phyloP scores from a whole-genome alignment of 2,329 filamentous ascomycete species.

The Metarhizium robertsii region DNA sequence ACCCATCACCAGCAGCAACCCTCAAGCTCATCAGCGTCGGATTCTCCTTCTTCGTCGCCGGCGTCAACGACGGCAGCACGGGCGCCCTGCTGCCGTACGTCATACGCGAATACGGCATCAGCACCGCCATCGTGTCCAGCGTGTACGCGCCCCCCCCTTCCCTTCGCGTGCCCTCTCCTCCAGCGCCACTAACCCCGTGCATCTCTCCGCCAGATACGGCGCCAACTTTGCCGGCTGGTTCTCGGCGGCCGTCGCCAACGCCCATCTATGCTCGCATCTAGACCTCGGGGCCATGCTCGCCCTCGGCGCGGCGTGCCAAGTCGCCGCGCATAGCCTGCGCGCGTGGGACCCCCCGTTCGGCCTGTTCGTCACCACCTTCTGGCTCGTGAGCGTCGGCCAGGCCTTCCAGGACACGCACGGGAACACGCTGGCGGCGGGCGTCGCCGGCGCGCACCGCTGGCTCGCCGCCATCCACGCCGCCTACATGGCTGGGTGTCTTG shows the following conservation, averaged over 20 bases:
- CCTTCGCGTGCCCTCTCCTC: background rate
- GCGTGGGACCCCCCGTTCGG: conserved; percentile 46
- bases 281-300: conserved; percentile 47
- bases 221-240: conserved; percentile 53
- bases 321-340: conserved; percentile 43
- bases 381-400: conserved; percentile 48
- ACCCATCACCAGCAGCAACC: conserved; percentile 9
- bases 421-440: background rate
- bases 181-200: background rate
- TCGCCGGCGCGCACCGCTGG: conserved; percentile 44
- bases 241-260: conserved; percentile 46
- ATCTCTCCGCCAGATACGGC: conserved; percentile 35
- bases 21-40: conserved; percentile 45
- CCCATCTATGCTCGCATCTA: conserved; percentile 40
- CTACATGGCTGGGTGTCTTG: conserved; percentile 47
- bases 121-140: conserved; percentile 39
- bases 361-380: conserved; percentile 48
- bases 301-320: conserved; percentile 46
- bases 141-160: conserved; percentile 26
- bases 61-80: conserved; percentile 55
- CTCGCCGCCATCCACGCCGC: conserved; percentile 56
- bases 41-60: conserved; percentile 57
- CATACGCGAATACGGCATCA: conserved; percentile 44
- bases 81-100: conserved; percentile 56
- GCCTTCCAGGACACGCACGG: conserved; percentile 45